Evolutionary conservation across 257 asterid genomes (phyloP).

Genomic region (Perilla frutescens): DNA sequence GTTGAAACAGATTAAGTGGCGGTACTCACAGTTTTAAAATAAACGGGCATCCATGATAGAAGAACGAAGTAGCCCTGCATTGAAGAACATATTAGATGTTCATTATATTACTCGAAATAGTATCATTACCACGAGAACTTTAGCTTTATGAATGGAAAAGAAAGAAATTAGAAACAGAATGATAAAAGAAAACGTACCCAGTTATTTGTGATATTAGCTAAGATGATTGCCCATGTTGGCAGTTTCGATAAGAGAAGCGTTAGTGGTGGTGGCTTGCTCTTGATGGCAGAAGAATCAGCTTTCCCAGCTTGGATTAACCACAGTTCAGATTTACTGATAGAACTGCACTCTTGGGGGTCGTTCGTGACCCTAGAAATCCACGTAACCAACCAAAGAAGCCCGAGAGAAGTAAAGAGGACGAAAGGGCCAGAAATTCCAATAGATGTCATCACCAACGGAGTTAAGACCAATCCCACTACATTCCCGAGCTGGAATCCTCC

Average conservation of each 20-base stretch:
- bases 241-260: slow-evolving; percentile 69
- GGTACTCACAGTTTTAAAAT: slow-evolving; percentile 86
- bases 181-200: slow-evolving; percentile 58
- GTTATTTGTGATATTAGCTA: slow-evolving; percentile 84
- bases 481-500: slow-evolving; percentile 96
- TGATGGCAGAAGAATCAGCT: slow-evolving; percentile 48
- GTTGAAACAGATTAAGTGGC: neutral
- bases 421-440: slow-evolving; percentile 86
- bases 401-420: slow-evolving; percentile 79
- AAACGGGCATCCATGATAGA: slow-evolving; percentile 99
- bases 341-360: slow-evolving; percentile 71
- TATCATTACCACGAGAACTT: neutral
- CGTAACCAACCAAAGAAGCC: slow-evolving; percentile 75
- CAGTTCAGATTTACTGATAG: slow-evolving; percentile 68
- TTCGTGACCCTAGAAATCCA: slow-evolving; percentile 66
- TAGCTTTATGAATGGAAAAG: neutral
- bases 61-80: slow-evolving; percentile 98
- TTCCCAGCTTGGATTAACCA: slow-evolving; percentile 87
- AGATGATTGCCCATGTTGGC: slow-evolving; percentile 93
- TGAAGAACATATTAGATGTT: slow-evolving; percentile 12
- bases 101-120: neutral
- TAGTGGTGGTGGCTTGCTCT: slow-evolving; percentile 69
- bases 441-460: slow-evolving; percentile 76
- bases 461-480: slow-evolving; percentile 82
- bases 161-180: neutral